Evolutionary conservation across 371 early-diverging fungal species (phyloP).

Genomic region (Mucor lusitanicus): DNA sequence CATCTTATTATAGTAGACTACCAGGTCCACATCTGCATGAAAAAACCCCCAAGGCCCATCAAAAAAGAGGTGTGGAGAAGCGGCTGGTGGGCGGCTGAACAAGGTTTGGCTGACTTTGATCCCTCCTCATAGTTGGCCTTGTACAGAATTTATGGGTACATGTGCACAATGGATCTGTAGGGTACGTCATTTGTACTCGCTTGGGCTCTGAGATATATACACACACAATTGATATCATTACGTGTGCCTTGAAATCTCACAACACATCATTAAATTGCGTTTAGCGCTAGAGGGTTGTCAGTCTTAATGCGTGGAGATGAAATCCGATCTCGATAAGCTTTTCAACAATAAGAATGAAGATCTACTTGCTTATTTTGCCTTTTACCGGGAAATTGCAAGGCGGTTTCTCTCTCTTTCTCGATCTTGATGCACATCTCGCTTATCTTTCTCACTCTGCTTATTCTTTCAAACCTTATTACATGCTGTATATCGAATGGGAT

Average conservation of each 20-base stretch:
- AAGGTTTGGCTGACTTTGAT: neutral
- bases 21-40: neutral
- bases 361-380: neutral
- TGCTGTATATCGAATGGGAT: neutral
- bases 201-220: neutral
- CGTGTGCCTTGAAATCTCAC: neutral
- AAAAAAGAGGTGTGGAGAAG: neutral
- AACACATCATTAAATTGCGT: too few relatives aligned
- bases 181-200: neutral
- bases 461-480: neutral
- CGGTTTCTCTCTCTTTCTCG: too few relatives aligned
- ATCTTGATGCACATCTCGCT: neutral
- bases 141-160: neutral
- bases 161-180: neutral
- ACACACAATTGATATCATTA: neutral
- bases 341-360: neutral
- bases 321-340: neutral
- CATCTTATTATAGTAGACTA: neutral
- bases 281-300: too few relatives aligned
- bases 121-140: neutral
- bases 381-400: neutral
- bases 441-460: neutral
- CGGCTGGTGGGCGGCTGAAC: neutral
- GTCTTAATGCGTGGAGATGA: neutral
- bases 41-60: neutral